These are phyloP conservation scores for Saccharomyces hybrid DNA, from an alignment of 1,139 yeast species.

Conservation along the genomic window DNA sequence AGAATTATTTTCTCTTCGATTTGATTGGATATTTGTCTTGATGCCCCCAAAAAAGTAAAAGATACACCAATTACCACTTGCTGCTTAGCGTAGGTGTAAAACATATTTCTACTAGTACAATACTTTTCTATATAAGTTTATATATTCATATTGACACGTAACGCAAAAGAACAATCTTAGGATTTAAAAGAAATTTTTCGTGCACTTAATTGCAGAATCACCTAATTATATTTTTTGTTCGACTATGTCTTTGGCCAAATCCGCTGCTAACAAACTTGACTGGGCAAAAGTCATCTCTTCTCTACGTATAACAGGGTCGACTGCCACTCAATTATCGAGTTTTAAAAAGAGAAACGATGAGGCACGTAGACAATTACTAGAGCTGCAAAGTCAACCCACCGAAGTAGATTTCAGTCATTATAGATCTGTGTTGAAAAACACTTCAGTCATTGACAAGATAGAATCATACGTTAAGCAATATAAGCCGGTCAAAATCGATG, in stretches of 20 bases:
- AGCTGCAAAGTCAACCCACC: slow-evolving; percentile 64
- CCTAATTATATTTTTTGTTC: not conserved
- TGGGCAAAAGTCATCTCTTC: slow-evolving; percentile 89
- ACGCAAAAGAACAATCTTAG: not conserved
- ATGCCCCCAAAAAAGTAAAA: not conserved
- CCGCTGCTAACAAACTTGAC: slow-evolving; percentile 84
- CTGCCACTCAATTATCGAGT: slow-evolving; percentile 78
- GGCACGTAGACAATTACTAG: slow-evolving; percentile 75
- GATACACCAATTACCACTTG: not conserved
- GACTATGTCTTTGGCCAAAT: slow-evolving; percentile 37
- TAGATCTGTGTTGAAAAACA: slow-evolving; percentile 75
- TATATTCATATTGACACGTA: not conserved
- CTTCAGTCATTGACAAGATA: slow-evolving; percentile 70
- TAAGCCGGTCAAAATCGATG: slow-evolving; percentile 80
- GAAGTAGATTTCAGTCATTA: slow-evolving; percentile 77
- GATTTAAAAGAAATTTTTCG: not conserved
- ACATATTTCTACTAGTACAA: not conserved
- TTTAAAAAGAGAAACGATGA: slow-evolving; percentile 99
- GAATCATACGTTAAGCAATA: slow-evolving; percentile 68
- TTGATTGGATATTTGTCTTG: not conserved
- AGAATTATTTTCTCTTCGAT: not conserved
- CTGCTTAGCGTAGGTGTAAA: not conserved
- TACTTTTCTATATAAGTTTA: not conserved
- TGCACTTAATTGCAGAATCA: not conserved
- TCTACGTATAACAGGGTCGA: slow-evolving; percentile 86